These are phyloP conservation scores for Solanum chilense DNA, from an alignment of 257 asterid genomes.

Conservation along the genomic window DNA sequence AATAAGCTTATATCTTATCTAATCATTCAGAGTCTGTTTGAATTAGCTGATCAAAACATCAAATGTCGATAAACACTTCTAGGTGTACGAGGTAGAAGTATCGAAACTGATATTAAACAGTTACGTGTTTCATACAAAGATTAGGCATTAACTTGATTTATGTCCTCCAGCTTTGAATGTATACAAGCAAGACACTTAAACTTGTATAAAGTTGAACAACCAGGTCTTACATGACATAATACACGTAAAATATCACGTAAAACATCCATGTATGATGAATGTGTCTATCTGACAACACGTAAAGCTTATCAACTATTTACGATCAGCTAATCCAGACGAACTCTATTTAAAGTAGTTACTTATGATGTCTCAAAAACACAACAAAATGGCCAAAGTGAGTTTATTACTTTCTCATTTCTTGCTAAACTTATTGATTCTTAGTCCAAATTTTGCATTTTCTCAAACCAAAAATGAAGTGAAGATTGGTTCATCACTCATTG, in stretches of 20 bases:
- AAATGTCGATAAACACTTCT: background rate
- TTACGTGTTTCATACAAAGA: background rate
- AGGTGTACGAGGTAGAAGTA: background rate
- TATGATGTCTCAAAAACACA: background rate
- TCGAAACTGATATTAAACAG: background rate
- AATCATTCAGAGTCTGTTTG: background rate
- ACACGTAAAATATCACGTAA: fast-evolving
- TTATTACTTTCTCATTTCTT: background rate
- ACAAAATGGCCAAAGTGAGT: background rate
- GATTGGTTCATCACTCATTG: conserved; percentile 1
- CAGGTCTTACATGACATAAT: no score
- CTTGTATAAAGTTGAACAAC: no score
- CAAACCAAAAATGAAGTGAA: conserved; percentile 3
- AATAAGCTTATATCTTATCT: background rate
- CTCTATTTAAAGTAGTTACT: background rate
- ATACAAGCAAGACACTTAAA: no score
- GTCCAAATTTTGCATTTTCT: background rate
- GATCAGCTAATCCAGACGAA: background rate
- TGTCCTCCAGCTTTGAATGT: no score
- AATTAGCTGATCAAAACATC: background rate
- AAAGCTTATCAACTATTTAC: background rate
- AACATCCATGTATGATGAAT: no score
- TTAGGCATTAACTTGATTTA: no score
- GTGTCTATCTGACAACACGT: background rate
- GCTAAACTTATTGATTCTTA: background rate